Evolutionary conservation across 202 grass and related monocot genomes (phyloP).

Genomic region (Setaria italica): DNA sequence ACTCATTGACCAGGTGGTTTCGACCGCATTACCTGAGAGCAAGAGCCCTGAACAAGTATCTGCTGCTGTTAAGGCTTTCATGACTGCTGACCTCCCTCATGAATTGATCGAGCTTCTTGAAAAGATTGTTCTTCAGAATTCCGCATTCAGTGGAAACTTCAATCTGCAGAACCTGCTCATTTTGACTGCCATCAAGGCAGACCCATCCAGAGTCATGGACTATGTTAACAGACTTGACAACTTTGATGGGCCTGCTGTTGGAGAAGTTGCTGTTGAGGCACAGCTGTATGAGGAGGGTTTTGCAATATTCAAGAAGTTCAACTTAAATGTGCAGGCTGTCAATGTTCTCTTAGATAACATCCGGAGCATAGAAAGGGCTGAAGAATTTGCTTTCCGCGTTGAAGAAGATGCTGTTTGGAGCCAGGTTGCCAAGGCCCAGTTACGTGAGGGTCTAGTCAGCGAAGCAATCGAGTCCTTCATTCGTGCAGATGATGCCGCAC

Average conservation of each 20-base stretch:
- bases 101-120: constrained; percentile 98
- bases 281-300: constrained; percentile 93
- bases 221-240: constrained; percentile 95
- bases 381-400: constrained; percentile 95
- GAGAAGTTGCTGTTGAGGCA: constrained; percentile 95
- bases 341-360: constrained; percentile 94
- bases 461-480: constrained; percentile 98
- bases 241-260: constrained; percentile 97
- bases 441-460: constrained; percentile 90
- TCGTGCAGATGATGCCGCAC: constrained; percentile 85
- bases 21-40: constrained; percentile 94
- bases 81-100: constrained; percentile 97
- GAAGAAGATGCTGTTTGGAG: constrained; percentile 99
- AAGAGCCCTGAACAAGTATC: constrained; percentile 99
- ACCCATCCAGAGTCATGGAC: constrained; percentile 93
- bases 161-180: constrained; percentile 97
- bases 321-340: constrained; percentile 95
- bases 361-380: constrained; percentile 88
- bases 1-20: constrained; percentile 98
- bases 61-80: constrained; percentile 98
- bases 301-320: constrained; percentile 98
- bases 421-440: constrained; percentile 91
- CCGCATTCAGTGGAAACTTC: constrained; percentile 92
- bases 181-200: constrained; percentile 93
- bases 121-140: constrained; percentile 98